Percentiles rank a stretch among this genome's conserved stretches.
Evolutionary conservation across 2,329 filamentous ascomycete species (phyloP).

Genomic region (Neocucurbitaria cava): DNA sequence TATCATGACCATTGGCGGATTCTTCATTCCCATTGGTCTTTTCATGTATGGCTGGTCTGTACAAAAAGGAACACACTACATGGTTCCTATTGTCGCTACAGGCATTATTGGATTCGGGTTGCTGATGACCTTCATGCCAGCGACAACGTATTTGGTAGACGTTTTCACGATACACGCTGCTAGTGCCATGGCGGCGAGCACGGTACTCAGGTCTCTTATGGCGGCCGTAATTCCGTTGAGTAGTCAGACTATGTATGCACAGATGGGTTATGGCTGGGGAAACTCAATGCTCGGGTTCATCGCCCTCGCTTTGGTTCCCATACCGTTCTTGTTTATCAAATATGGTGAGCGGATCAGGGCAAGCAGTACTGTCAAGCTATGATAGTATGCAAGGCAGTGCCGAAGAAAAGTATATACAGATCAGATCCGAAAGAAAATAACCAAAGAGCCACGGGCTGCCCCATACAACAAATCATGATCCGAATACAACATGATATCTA

Average conservation of each 20-base stretch:
- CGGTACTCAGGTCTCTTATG: conserved; percentile 46
- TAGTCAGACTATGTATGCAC: conserved; percentile 48
- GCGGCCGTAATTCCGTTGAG: conserved; percentile 51
- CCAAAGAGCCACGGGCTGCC: not conserved
- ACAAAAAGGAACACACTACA: conserved; percentile 43
- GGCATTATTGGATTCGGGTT: conserved; percentile 44
- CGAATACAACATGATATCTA: not conserved
- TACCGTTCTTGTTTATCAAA: conserved; percentile 46
- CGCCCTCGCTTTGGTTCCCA: conserved; percentile 34
- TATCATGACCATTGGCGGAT: conserved; percentile 43
- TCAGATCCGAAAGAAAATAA: not conserved
- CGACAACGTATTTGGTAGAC: conserved; percentile 51
- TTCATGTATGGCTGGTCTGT: conserved; percentile 50
- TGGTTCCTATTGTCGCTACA: conserved; percentile 46
- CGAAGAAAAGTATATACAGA: not conserved
- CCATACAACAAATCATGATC: not conserved
- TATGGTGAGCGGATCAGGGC: conserved; percentile 42
- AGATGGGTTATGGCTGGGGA: conserved; percentile 50
- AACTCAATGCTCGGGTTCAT: conserved; percentile 49
- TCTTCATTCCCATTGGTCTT: conserved; percentile 44
- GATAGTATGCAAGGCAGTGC: not conserved
- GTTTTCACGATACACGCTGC: conserved; percentile 52
- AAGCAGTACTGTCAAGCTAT: conserved; percentile 38
- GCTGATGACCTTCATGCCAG: conserved; percentile 48
- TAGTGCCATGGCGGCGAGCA: conserved; percentile 52